Evolutionary conservation across 2,329 filamentous ascomycete species (phyloP), one percentile per base, ranked within the genome.

Genomic region (Torrubiellomyces zombiae): DNA sequence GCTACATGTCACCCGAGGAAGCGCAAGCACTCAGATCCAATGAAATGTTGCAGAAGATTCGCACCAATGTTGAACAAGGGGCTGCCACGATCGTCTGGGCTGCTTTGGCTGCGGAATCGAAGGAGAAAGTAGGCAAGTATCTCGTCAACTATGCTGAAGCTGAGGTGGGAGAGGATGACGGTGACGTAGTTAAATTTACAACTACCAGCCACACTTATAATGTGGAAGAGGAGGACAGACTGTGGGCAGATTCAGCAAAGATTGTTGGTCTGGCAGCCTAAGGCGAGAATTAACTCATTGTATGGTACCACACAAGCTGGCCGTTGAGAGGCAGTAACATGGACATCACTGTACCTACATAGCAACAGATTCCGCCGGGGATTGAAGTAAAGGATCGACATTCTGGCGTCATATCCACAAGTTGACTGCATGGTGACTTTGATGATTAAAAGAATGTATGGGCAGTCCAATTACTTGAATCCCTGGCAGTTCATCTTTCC

Each of bases 1-100:
- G 16, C n/a, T 11, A 30, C 18, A 6, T 28, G 4, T n/a, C 30
- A 6, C 14, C 11, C 12, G 32, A 28, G 7, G 15, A 7, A 4
- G 2, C 2, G 9, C 7, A 15, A 16, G 5, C 0, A 9, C n/a
- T 25, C 6, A 4, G 8, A n/a, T 10, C 11, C 18, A 20, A 20
- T 11, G 12, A 14, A 9, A 13, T 18, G 7, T 9, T 33, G 6
- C 15, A 18, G 3, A 12, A 26, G 6, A 6, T 4, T 4, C n/a
- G 21, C 7, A 32, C 29, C 20, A 23, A 11, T 3, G 16, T 18
- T 2, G 27, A 33, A 23, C 60, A 64, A 34, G 61, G 60, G 2
- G 60, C 60, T 12, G 56, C 60, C 0, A 63, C 60, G 7, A 47
- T 47, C 4, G 45, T 60, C 1, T 58, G 47, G 43, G 58, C 55